These are phyloP conservation scores for Yarrowia bubula DNA, from an alignment of 805 yeast species.

Conservation along the genomic window DNA sequence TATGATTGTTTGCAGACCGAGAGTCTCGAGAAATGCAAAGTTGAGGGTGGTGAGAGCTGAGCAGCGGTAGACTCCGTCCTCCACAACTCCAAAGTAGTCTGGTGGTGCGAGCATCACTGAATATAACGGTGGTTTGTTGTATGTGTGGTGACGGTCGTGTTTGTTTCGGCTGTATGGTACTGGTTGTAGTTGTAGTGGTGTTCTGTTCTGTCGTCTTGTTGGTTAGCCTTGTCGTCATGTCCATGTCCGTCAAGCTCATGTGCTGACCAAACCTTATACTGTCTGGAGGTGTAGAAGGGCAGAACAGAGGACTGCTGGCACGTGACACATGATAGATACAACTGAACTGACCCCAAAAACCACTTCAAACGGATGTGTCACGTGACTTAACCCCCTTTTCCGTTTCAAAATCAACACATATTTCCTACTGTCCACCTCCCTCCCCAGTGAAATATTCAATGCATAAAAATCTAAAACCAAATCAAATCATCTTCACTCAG, in stretches of 20 bases:
- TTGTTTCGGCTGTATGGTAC: no score
- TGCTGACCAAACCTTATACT: no score
- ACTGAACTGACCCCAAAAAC: no score
- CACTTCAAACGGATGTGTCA: no score
- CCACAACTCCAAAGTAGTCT: slow-evolving; percentile 87
- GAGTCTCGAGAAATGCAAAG: slow-evolving; percentile 72
- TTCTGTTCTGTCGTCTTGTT: no score
- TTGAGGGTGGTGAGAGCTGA: slow-evolving; percentile 73
- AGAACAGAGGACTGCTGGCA: no score
- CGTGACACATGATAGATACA: no score
- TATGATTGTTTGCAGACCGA: slow-evolving; percentile 64
- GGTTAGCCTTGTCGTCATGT: no score
- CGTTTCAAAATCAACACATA: neutral
- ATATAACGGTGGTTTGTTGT: neutral
- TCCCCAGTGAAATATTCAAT: neutral
- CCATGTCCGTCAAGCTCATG: no score
- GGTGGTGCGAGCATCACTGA: slow-evolving; percentile 80
- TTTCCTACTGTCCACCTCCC: neutral
- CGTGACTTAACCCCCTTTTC: neutral
- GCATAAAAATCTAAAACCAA: slow-evolving; percentile 20
- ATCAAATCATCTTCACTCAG: neutral
- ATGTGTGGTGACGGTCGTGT: neutral
- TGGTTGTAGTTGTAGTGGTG: no score
- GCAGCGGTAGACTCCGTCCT: slow-evolving; percentile 81
- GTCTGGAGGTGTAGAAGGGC: no score